Evolutionary conservation across 139 green algal genomes (phyloP).

Genomic region (Gonium pectorale): DNA sequence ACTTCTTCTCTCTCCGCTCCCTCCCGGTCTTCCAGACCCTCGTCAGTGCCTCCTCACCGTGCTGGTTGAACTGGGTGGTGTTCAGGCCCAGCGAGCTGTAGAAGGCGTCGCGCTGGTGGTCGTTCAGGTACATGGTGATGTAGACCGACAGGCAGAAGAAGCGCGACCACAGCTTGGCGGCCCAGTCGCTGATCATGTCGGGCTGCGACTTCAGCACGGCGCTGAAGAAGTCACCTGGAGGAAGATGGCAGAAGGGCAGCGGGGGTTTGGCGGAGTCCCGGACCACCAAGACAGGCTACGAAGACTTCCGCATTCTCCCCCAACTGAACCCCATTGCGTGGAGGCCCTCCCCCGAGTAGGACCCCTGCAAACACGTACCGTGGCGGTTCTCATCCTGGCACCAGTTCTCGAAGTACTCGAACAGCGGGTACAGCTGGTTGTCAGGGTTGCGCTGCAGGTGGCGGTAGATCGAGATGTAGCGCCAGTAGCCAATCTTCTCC

Average conservation of each 20-base stretch:
- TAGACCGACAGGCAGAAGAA: constrained; percentile 99
- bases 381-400: constrained; percentile 95
- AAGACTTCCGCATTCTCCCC: background rate
- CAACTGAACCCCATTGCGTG: no score
- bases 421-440: constrained; percentile 98
- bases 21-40: no score
- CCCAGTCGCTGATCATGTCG: constrained; percentile 67
- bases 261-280: no score
- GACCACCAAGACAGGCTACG: no score
- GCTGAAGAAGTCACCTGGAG: constrained; percentile 69
- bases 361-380: no score
- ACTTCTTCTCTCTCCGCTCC: no score
- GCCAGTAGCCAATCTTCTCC: constrained; percentile 99
- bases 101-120: constrained; percentile 93
- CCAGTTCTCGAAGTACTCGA: constrained; percentile 99
- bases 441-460: constrained; percentile 92
- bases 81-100: constrained; percentile 96
- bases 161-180: constrained; percentile 90
- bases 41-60: constrained; percentile 72
- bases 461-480: constrained; percentile 81
- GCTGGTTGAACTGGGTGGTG: constrained; percentile 97
- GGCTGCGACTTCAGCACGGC: constrained; percentile 67
- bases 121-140: constrained; percentile 99
- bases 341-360: no score
- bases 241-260: constrained; percentile 10